Evolutionary conservation across 2,329 filamentous ascomycete species (phyloP), one percentile per base, ranked within the genome.

Genomic region (Sporothrix humicola): DNA sequence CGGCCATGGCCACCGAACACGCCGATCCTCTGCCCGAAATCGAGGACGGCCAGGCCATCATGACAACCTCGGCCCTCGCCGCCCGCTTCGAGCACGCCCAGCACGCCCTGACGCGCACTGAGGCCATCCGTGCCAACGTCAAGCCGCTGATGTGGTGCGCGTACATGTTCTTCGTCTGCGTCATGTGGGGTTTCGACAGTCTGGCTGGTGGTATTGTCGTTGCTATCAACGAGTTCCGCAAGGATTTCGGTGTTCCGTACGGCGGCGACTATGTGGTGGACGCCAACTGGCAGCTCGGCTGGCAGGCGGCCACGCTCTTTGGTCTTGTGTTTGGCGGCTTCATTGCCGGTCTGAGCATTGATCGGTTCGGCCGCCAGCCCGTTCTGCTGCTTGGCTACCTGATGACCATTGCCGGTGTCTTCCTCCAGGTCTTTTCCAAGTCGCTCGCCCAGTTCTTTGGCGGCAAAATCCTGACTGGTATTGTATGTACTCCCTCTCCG

Each of bases 251-350:
- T 2, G 76, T 77, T 56, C 74, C 74, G 8, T 82, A 80, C 71
- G 80, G 78, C 2, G 80, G 78, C 0, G 78, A 77, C 46, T 83
- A 81, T 77, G 81, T 82, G 7, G 76, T 83, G 7, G 76, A 80
- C 31, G 80, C 82, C 15, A 79, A 80, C 42, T 84, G 82, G 82
- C 81, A 84, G 73, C 79, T 79, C 17, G 82, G 80, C 4, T 85
- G 82, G 73, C 80, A 80, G 17, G 83, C 82, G n/a, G 82, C 65
- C 46, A 68, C 65, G 8, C 46, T 68, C 2, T 68, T 68, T 10
- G 76, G 1, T 52, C n/a, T 65, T 1, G 61, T 75, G 5, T 71
- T 69, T 20, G 74, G 71, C 44, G 74, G 74, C 61, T 46, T 74
- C 26, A 59, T 77, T 61, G 78, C 77, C 48, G 79, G 79, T 31